Conservation (phyloP, 768 basidiomycete species). For the Xerocomellus intermedius region DNA sequence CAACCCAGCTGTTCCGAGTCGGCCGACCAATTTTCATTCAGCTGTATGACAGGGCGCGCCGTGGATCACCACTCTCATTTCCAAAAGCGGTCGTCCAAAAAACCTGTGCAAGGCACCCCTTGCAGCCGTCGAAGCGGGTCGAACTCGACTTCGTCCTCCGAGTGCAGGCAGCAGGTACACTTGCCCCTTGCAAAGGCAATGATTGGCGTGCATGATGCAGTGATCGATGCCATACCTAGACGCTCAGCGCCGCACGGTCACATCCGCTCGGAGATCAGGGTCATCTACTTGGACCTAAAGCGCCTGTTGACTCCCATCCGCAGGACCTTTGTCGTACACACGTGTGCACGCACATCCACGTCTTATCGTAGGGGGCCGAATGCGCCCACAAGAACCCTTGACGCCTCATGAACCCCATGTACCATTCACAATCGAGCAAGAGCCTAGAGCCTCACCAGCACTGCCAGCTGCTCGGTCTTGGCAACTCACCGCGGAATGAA, state of each 20-base stretch:
- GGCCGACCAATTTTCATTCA: not conserved
- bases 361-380: not conserved
- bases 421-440: not conserved
- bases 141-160: not conserved
- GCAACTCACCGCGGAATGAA: slow-evolving; percentile 6
- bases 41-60: not conserved
- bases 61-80: not conserved
- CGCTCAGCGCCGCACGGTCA: not conserved
- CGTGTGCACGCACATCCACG: no score
- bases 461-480: slow-evolving; percentile 10
- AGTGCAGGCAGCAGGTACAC: not conserved
- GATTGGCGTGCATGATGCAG: slow-evolving; percentile 17
- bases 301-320: not conserved
- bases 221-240: not conserved
- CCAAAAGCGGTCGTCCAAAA: slow-evolving; percentile 1
- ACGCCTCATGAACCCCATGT: not conserved
- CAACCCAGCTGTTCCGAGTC: not conserved
- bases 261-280: not conserved
- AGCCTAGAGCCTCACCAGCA: not conserved
- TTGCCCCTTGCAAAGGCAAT: slow-evolving; percentile 12
- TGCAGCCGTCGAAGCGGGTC: not conserved
- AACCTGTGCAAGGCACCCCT: not conserved
- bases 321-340: not conserved
- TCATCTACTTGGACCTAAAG: not conserved
- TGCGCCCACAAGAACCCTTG: no score